Evolutionary conservation across 352 stramenopile species (phyloP), one percentile per base, ranked within the genome.

Genomic region (Phytophthora multivora): DNA sequence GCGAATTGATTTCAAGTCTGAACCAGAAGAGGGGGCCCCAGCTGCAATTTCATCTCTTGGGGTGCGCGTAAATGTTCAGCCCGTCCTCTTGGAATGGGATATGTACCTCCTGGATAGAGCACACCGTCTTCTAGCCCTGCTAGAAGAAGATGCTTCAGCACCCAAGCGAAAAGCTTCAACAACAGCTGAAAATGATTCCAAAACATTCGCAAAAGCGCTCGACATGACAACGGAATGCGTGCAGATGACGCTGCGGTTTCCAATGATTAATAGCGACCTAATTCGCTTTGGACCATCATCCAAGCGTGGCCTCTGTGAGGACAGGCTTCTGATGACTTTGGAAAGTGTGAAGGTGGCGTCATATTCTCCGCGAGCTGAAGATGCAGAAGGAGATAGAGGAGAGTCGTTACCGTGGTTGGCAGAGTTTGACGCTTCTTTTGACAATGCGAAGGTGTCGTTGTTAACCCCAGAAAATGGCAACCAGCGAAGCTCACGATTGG

Each of bases 61-160:
- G 8, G 59, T 94, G n/a, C 75, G 83, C 51, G 69, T 93, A 36
- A 88, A 90, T 38, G 68, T 77, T 3, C 88, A 94, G 30, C 86
- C 88, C 5, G 68, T 96, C 39, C 51, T 93, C 2, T 48, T 96
- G 9, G 88, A 96, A 71, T 93, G 75, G 76, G 88, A 96, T 75
- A 92, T 95, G 86, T 88, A 93, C 63, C 62, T 96, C 33, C 66
- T 96, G 18, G 82, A 95, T 63, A 80, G 88, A 48, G 75, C 84
- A 1, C 78, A 93, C 57, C 77, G 82, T 13, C 64, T 91, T 35
- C 77, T 94, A 73, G 81, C 83, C 19, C 43, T 94, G 19, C 56
- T 93, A 54, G 84, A 95, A 68, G 79, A 90, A 38, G 69, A 71
- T 53, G 36, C 55, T 21, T 60, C 63, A 5, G 7, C 21, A 16